A percentile compares a stretch with the other conserved stretches of the same genome.
Conservation (phyloP, 495 filamentous ascomycete genomes). For the Margaritispora aquatica region DNA sequence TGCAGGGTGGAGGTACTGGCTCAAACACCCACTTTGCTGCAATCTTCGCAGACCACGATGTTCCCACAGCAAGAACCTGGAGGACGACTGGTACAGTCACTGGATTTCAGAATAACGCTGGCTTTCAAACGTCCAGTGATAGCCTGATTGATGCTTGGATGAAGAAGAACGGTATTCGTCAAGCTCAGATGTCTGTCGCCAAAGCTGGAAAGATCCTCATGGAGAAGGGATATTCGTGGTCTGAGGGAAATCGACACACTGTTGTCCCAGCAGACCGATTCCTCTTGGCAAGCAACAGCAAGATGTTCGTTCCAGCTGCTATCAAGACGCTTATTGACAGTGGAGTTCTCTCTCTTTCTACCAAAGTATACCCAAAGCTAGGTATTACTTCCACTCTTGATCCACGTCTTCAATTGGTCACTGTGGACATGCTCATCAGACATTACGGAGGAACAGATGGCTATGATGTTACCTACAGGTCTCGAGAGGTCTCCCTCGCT, state of each 20-base stretch:
- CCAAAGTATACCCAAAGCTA: conserved; percentile 14
- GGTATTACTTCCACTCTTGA: conserved; percentile 14
- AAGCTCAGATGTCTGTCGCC: conserved; percentile 18
- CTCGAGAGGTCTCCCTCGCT: conserved; percentile 1
- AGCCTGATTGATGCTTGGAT: conserved; percentile 19
- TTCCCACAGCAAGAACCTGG: conserved; percentile 16
- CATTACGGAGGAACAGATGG: conserved; percentile 13
- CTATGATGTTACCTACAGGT: conserved; percentile 6
- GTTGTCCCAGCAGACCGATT: conserved; percentile 10
- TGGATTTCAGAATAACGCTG: conserved; percentile 14
- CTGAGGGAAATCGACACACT: conserved; percentile 10
- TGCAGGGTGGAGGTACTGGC: conserved; percentile 16
- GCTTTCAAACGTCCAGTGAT: conserved; percentile 3
- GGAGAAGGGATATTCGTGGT: conserved; percentile 20
- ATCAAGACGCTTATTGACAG: conserved; percentile 12
- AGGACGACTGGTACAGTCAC: conserved; percentile 2
- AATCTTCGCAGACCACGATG: conserved; percentile 18
- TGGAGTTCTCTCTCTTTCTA: conserved; percentile 7
- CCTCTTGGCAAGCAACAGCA: conserved; percentile 19
- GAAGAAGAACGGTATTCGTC: conserved; percentile 17
- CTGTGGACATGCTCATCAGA: conserved; percentile 12
- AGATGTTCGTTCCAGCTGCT: conserved; percentile 13
- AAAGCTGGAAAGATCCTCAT: conserved; percentile 11
- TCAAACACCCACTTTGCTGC: conserved; percentile 6
- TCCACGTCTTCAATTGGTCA: conserved; percentile 12